Evolutionary conservation across 176 grass and related monocot species (phyloP), one percentile per base, ranked within the genome.

Genomic region (Musa itinerans): DNA sequence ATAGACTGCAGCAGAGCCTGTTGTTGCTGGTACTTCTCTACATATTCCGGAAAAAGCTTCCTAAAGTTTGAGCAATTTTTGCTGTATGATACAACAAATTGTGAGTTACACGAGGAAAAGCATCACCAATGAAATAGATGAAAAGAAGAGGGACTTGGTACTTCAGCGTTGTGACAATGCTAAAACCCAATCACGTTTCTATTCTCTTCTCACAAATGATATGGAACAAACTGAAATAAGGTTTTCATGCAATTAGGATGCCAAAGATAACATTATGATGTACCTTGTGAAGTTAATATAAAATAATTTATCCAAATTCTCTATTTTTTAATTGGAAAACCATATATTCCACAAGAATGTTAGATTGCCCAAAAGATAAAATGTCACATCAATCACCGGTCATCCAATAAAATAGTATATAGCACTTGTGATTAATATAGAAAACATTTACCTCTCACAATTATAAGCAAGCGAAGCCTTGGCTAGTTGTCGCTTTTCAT

Each of bases 401-500:
- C 7, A 67, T 56, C 53, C 71, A 1, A 68, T 21, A 66, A 24
- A 73, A 54, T 50, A 19, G 26, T 10, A 52, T 11, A 11, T 52
- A 53, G 20, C 23, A 50, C 11, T 19, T 58, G 19, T 27, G 16
- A 75, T 67, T 15, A 34, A 68, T 2, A 29, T 13, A 15, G 12
- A 82, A 85, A 84, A 27, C 9, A 83, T 82, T 81, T 89, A 99
- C 96, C 90, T 99, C 81, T 92, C 91, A 81, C 96, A 99, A 54
- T 99, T 99, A 73, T 99, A 99, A 34, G 91, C 91, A 83, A 99
- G 96, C 26, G 96, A 99, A 86, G 86, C 88, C 81, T 92, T 92
- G n/a, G 96, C 96, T 85, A 99, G 75, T 56, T 74, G 87, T 63
- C 81, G 83, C 80, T 99, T 99, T 70, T 99, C 96, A 34, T 78